Conservation (phyloP, 2,329 filamentous ascomycete species). For the Clarireedia hainanense region DNA sequence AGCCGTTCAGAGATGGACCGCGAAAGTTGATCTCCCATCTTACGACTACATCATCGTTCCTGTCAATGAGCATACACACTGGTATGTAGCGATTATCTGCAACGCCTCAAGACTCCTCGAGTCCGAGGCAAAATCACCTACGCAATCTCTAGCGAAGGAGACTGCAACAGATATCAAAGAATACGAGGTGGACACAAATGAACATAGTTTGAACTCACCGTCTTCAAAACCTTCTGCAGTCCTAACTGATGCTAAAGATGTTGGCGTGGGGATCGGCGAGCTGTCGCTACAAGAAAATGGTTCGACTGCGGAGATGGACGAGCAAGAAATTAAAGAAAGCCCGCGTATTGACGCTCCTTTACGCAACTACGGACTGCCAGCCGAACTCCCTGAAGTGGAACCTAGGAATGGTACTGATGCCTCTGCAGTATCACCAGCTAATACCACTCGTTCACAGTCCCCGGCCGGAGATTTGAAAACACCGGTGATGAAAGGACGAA, state of each 20-base stretch:
- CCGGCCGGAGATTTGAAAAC: neutral
- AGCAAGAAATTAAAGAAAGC: too few relatives aligned
- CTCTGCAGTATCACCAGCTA: neutral
- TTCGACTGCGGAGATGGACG: too few relatives aligned
- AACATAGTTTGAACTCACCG: neutral
- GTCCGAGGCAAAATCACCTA: conserved; percentile 1
- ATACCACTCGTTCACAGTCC: too few relatives aligned
- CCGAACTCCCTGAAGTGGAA: neutral
- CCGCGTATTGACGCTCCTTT: neutral
- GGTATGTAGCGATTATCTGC: conserved; percentile 94
- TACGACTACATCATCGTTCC: conserved; percentile 89
- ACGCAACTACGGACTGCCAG: neutral
- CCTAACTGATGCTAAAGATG: neutral
- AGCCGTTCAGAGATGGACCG: conserved; percentile 80
- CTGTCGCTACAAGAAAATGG: neutral
- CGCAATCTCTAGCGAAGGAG: neutral
- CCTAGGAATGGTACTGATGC: neutral
- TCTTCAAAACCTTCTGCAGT: neutral
- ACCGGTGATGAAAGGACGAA: conserved; percentile 27
- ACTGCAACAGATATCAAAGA: neutral
- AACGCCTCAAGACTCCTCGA: conserved; percentile 62
- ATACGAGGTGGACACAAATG: neutral
- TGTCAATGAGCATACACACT: conserved; percentile 80
- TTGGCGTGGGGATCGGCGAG: neutral
- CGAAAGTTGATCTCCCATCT: conserved; percentile 72